Percentiles rank a stretch among this genome's conserved stretches.
These are phyloP conservation scores for Ampelocalamus luodianensis DNA, from an alignment of 176 grass and related monocot genomes.

Conservation along the genomic window DNA sequence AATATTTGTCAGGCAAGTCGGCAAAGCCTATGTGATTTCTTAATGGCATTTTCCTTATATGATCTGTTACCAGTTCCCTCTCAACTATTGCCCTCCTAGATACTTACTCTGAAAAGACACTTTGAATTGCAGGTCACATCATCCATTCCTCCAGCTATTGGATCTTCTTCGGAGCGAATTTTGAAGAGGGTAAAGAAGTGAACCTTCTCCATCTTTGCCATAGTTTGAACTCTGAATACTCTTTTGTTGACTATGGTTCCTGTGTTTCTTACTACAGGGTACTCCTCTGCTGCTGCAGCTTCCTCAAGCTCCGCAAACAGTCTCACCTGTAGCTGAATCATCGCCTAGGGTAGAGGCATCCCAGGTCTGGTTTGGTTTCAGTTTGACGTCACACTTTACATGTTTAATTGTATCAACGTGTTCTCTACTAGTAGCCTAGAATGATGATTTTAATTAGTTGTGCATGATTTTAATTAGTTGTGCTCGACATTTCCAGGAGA, in stretches of 20 bases:
- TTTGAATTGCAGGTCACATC: constrained; percentile 35
- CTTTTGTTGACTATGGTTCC: background rate
- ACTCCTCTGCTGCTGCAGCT: background rate
- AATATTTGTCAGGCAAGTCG: constrained; percentile 52
- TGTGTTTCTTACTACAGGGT: background rate
- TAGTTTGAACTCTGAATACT: background rate
- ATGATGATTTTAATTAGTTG: background rate
- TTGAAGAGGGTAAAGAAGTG: background rate
- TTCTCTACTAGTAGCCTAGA: background rate
- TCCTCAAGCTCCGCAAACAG: background rate
- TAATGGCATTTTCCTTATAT: background rate
- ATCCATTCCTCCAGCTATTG: constrained; percentile 15
- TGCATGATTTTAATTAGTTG: background rate
- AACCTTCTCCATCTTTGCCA: background rate
- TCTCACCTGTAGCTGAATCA: background rate
- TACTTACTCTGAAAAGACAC: background rate
- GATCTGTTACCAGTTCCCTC: background rate
- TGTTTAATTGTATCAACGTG: background rate
- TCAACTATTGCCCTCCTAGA: background rate
- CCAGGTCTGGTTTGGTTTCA: constrained; percentile 29
- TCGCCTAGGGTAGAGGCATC: background rate
- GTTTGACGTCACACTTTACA: background rate
- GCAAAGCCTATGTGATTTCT: background rate
- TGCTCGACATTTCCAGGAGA: constrained; percentile 24
- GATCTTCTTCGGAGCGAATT: constrained; percentile 15